Conservation (phyloP, 495 filamentous ascomycete species). For the Aspergillus indologenus region DNA sequence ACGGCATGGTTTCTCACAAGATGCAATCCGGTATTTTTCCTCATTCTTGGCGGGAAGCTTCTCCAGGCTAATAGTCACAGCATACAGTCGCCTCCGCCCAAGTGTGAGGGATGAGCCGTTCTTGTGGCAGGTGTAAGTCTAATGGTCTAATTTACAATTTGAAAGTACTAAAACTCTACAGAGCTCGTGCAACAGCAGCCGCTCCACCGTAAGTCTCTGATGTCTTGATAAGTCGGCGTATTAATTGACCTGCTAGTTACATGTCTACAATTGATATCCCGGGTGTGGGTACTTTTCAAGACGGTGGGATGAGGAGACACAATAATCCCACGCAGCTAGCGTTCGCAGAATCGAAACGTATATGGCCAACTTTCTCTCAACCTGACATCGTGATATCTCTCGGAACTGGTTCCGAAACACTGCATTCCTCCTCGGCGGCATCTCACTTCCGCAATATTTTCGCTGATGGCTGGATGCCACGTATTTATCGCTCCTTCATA, state of each 20-base stretch:
- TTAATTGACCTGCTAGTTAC: too few species aligned
- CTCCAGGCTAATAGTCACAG: slow-evolving; percentile 5
- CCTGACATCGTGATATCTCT: slow-evolving; percentile 26
- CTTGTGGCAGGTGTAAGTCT: slow-evolving; percentile 24
- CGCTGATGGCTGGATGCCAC: slow-evolving; percentile 14
- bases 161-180: slow-evolving; percentile 5
- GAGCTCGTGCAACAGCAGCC: slow-evolving; percentile 25
- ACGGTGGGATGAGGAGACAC: slow-evolving; percentile 30
- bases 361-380: slow-evolving; percentile 19
- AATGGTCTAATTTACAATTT: background rate
- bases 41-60: background rate
- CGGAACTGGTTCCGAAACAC: slow-evolving; percentile 20
- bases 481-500: slow-evolving; percentile 11
- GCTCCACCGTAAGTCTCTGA: slow-evolving; percentile 18
- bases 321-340: slow-evolving; percentile 36
- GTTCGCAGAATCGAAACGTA: slow-evolving; percentile 22
- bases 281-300: slow-evolving; percentile 19
- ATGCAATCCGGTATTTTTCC: slow-evolving; percentile 12
- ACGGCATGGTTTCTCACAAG: slow-evolving; percentile 11
- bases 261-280: slow-evolving; percentile 14
- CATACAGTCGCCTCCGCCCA: slow-evolving; percentile 15
- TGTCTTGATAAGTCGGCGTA: too few species aligned
- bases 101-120: slow-evolving; percentile 15
- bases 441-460: slow-evolving; percentile 14
- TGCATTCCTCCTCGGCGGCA: background rate